Conservation (phyloP, 2,329 filamentous ascomycete species). For the Chaetomiaceae sp. region DNA sequence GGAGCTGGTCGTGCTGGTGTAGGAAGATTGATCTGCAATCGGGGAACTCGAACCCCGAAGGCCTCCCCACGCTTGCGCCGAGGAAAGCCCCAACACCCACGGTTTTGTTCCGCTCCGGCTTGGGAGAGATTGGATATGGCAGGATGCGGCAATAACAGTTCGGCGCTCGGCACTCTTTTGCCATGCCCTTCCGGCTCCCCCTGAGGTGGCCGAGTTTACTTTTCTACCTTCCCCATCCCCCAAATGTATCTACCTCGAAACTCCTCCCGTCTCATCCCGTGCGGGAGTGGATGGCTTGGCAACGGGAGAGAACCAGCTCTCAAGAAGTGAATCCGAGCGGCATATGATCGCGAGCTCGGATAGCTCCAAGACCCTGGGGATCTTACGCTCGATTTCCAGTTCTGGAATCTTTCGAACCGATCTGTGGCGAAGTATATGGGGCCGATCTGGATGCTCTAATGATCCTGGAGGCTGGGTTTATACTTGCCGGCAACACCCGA, state of each 20-base stretch:
- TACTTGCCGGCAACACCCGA: constrained; percentile 15
- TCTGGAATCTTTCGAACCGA: neutral
- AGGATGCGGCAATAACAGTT: neutral
- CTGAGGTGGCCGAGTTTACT: no score
- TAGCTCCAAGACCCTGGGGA: no score
- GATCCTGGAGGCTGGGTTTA: neutral
- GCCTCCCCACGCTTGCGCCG: neutral
- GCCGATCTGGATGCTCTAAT: neutral
- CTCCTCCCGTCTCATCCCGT: neutral
- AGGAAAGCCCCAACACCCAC: neutral
- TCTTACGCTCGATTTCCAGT: neutral
- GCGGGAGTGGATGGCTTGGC: neutral
- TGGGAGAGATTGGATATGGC: neutral
- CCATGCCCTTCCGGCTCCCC: neutral
- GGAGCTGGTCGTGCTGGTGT: no score
- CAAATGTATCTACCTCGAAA: neutral
- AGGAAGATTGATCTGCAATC: neutral
- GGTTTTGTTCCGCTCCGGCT: neutral
- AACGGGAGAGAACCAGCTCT: neutral
- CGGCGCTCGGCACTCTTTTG: neutral
- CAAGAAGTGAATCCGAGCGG: neutral
- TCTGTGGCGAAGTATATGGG: constrained; percentile 6
- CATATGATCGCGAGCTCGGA: neutral
- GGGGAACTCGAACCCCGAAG: neutral
- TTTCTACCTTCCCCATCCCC: no score